A percentile compares a stretch with the other conserved stretches of the same genome.
Conservation (phyloP, 257 asterid species). For the Lantana camara region DNA sequence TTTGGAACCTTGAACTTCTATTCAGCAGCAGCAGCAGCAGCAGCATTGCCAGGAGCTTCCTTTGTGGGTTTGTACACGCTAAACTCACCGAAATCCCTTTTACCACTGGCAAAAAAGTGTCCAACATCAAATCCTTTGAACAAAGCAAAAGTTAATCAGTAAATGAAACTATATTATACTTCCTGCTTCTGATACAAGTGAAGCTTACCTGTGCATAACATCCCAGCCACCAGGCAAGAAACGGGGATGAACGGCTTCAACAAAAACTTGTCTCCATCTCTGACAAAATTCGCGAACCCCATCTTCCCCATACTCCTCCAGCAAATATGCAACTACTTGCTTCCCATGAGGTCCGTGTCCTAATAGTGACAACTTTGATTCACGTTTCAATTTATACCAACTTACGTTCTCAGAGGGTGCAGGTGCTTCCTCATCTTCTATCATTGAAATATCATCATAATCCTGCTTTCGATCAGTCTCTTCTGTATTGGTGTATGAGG, state of each 20-base stretch:
- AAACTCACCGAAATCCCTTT: conserved; percentile 86
- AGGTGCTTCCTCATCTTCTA: conserved; percentile 27
- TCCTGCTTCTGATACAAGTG: background rate
- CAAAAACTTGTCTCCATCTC: conserved; percentile 89
- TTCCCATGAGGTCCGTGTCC: conserved; percentile 99
- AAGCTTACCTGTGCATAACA: conserved; percentile 84
- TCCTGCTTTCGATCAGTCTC: conserved; percentile 42
- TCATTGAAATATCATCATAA: conserved; percentile 21
- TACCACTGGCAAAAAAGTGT: conserved; percentile 78
- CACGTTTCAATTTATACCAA: conserved; percentile 38
- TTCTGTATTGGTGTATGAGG: conserved; percentile 23
- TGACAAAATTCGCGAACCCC: conserved; percentile 88
- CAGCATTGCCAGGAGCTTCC: conserved; percentile 27
- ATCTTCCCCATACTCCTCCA: conserved; percentile 73
- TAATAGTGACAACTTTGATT: conserved; percentile 63
- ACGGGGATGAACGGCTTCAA: conserved; percentile 85
- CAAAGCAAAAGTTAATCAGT: conserved; percentile 31
- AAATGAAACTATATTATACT: background rate
- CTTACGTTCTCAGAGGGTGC: conserved; percentile 33
- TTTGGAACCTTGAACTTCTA: conserved; percentile 1
- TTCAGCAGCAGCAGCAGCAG: conserved; percentile 20
- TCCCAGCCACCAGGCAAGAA: conserved; percentile 99
- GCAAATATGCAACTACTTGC: conserved; percentile 66
- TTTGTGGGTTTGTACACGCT: conserved; percentile 72
- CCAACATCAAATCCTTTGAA: conserved; percentile 57